Percentiles rank a stretch among this genome's conserved stretches.
phyloP scores from a whole-genome alignment of 371 early-diverging fungal genomes.

The Saksenaea oblongispora region DNA sequence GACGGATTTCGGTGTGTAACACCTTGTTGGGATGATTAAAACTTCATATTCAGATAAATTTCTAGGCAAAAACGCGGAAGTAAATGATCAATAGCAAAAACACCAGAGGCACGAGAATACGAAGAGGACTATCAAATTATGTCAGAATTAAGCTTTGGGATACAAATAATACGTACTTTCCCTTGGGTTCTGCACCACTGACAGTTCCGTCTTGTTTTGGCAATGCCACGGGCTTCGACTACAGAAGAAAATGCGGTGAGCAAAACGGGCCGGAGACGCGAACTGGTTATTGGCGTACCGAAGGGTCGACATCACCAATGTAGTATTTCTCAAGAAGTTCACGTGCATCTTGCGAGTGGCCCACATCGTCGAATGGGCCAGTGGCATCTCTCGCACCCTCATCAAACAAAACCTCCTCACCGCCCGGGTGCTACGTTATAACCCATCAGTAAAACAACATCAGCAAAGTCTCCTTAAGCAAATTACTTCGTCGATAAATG shows the following conservation, averaged over 20 bases:
- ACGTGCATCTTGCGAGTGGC: slow-evolving; percentile 93
- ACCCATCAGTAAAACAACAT: neutral
- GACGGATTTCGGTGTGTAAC: neutral
- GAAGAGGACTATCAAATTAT: slow-evolving; percentile 30
- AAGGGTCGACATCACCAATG: slow-evolving; percentile 74
- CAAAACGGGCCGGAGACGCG: neutral
- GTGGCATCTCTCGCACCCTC: slow-evolving; percentile 88
- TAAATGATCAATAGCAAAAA: slow-evolving; percentile 29
- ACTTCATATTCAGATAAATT: slow-evolving; percentile 5
- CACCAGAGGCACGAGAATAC: slow-evolving; percentile 35
- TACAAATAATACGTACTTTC: slow-evolving; percentile 42
- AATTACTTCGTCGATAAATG: slow-evolving; percentile 71
- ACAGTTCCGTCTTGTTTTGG: slow-evolving; percentile 8
- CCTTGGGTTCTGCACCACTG: slow-evolving; percentile 29
- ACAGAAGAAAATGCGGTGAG: slow-evolving; percentile 2
- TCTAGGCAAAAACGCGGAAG: slow-evolving; percentile 31
- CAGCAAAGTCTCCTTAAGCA: neutral
- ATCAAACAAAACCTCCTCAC: slow-evolving; percentile 79
- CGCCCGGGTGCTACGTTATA: slow-evolving; percentile 77
- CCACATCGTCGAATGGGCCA: slow-evolving; percentile 94
- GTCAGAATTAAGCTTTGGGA: neutral
- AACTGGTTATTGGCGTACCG: slow-evolving; percentile 39
- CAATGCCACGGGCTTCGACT: slow-evolving; percentile 40
- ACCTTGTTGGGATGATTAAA: slow-evolving; percentile 34
- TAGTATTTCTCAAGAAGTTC: slow-evolving; percentile 70